Evolutionary conservation across 2,329 filamentous ascomycete genomes (phyloP), one percentile per base, ranked within the genome.

Genomic region (Botrytis aclada): DNA sequence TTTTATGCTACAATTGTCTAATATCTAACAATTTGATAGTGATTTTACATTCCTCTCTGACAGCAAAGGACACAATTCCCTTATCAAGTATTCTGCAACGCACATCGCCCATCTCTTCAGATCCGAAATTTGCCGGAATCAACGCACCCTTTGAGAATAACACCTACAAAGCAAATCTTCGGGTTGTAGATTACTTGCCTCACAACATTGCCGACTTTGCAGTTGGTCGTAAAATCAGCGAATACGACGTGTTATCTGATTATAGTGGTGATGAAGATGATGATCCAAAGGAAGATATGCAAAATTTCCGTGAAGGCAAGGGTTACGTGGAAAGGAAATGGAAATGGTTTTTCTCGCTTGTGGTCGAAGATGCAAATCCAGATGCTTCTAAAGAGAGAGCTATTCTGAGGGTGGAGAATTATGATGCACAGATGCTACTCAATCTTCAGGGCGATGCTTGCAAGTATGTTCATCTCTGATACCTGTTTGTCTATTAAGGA

Each of bases 291-390:
- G 75, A 79, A 45, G 74, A 77, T 51, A 70, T 75, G 64, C 62
- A 74, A 20, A 67, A 69, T 4, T 79, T 73, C 39, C 72, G 61
- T 29, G 73, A 60, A 39, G 78, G 77, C 12, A 76, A 77, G 54
- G 76, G 77, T 2, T 77, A 76, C 60, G 18, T 65, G 2, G 71
- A 76, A 45, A 77, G 76, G 47, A 75, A 72, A 12, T 97, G 93
- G 92, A 90, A 96, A 81, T 98, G 95, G 95, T 87, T 88, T 22
- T 98, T 98, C 81, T 88, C 88, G 34, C 85, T 98, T 37, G 85
- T 92, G 20, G 87, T 98, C 1, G 92, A 97, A 81, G 93, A 95
- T 76, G 89, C 88, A 0, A 81, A 83, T 45, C 79, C 83, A 7
- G 80, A 78, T 61, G 75, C 77, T 45, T 72, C 39, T 22, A 86